Evolutionary conservation across 345 rosid genomes (phyloP).

Genomic region (Populus ilicifolia): DNA sequence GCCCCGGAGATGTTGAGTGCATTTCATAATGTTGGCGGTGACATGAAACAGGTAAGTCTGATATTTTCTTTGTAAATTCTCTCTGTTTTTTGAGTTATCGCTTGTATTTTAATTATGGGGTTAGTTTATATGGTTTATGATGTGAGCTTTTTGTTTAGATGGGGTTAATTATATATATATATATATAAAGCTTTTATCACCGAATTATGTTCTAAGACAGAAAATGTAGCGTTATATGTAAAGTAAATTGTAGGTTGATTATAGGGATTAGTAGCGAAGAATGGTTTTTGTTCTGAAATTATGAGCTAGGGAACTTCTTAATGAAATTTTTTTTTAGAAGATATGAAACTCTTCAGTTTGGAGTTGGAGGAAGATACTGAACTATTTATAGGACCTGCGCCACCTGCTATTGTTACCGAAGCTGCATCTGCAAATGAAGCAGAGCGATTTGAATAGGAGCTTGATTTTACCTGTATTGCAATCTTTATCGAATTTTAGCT

Average conservation of each 20-base stretch:
- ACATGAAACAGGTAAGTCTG: constrained; percentile 55
- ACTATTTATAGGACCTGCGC: constrained; percentile 82
- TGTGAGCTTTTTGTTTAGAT: neutral
- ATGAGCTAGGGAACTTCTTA: neutral
- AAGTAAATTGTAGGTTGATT: neutral
- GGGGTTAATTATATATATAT: neutral
- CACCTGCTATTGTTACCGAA: constrained; percentile 88
- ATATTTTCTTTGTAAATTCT: neutral
- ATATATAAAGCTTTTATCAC: neutral
- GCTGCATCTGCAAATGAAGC: constrained; percentile 88
- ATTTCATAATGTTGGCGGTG: constrained; percentile 61
- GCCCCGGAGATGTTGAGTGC: constrained; percentile 50
- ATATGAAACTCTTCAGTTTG: neutral
- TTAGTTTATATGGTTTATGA: neutral
- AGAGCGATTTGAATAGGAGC: constrained; percentile 92
- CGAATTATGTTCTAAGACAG: neutral
- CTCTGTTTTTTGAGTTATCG: neutral
- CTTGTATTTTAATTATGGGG: neutral
- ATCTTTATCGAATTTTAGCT: constrained; percentile 4
- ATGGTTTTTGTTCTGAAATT: neutral
- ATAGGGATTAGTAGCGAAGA: neutral
- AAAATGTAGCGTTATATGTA: neutral
- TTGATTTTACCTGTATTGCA: constrained; percentile 10
- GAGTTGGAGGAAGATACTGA: constrained; percentile 74
- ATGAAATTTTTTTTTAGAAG: neutral